Percentiles rank a stretch among this genome's conserved stretches.
These are phyloP conservation scores for Torrubiella hemipterigena DNA, from an alignment of 2,329 filamentous ascomycete genomes.

Conservation along the genomic window DNA sequence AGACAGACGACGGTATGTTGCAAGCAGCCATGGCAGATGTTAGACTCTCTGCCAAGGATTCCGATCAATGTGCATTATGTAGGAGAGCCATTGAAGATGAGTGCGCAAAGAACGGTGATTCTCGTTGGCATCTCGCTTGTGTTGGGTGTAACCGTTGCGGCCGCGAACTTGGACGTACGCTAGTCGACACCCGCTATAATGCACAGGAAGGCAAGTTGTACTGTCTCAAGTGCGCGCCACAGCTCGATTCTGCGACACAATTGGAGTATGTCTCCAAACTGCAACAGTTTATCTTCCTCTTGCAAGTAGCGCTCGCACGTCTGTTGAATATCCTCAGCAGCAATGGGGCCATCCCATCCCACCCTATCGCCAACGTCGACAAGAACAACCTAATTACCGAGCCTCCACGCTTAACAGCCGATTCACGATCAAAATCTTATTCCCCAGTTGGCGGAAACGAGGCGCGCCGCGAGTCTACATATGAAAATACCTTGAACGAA, in stretches of 20 bases:
- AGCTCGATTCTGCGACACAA: constrained; percentile 35
- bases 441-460: constrained; percentile 43
- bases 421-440: constrained; percentile 64
- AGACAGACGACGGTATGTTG: constrained; percentile 56
- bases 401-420: constrained; percentile 40
- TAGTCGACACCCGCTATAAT: constrained; percentile 62
- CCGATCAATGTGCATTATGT: constrained; percentile 75
- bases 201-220: constrained; percentile 55
- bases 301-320: constrained; percentile 82
- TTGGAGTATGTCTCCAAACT: constrained; percentile 74
- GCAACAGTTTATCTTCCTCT: constrained; percentile 86
- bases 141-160: constrained; percentile 59
- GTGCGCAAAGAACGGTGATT: constrained; percentile 63
- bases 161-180: constrained; percentile 53
- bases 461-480: constrained; percentile 59
- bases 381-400: constrained; percentile 24
- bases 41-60: constrained; percentile 59
- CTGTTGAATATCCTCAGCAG: constrained; percentile 77
- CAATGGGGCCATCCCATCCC: constrained; percentile 68
- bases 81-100: constrained; percentile 88
- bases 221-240: constrained; percentile 55
- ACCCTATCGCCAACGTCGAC: constrained; percentile 59
- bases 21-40: constrained; percentile 55
- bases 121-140: constrained; percentile 76
- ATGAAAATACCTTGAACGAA: constrained; percentile 93